Evolutionary conservation across 2,329 filamentous ascomycete genomes (phyloP).

Genomic region (Ceratocystis ficicola): DNA sequence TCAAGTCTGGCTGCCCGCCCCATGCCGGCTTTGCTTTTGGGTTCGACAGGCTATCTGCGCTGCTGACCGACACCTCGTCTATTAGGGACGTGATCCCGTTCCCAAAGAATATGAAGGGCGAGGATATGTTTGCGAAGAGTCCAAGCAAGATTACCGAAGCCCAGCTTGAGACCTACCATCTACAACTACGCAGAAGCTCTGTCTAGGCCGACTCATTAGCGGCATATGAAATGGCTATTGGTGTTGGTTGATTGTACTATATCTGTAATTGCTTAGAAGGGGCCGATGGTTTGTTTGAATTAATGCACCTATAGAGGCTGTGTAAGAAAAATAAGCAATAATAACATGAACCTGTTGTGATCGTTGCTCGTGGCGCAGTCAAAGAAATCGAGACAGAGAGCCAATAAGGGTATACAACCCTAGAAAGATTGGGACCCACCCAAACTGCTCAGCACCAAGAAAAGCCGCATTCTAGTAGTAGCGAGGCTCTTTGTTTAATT

Average conservation of each 20-base stretch:
- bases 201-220: background rate
- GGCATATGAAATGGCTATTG: slow-evolving; percentile 5
- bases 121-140: slow-evolving; percentile 71
- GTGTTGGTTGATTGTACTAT: slow-evolving; percentile 6
- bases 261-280: background rate
- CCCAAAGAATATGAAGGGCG: slow-evolving; percentile 82
- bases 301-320: slow-evolving; percentile 6
- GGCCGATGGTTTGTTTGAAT: too few relatives aligned
- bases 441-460: slow-evolving; percentile 8
- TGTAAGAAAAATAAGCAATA: background rate
- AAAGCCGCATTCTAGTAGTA: slow-evolving; percentile 15
- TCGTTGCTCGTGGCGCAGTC: slow-evolving; percentile 9
- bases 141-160: slow-evolving; percentile 56
- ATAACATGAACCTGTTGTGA: background rate
- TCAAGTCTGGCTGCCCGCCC: slow-evolving; percentile 78
- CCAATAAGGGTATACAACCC: background rate
- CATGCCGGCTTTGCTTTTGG: slow-evolving; percentile 90
- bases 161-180: slow-evolving; percentile 38
- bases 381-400: too few relatives aligned
- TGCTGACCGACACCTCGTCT: slow-evolving; percentile 63
- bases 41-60: slow-evolving; percentile 73
- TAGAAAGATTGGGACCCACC: background rate
- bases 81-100: slow-evolving; percentile 94
- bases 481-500: background rate
- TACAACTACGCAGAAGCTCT: slow-evolving; percentile 27